Evolutionary conservation across 371 early-diverging fungal genomes (phyloP), one percentile per base, ranked within the genome.

Genomic region (Mucor mucedo): DNA sequence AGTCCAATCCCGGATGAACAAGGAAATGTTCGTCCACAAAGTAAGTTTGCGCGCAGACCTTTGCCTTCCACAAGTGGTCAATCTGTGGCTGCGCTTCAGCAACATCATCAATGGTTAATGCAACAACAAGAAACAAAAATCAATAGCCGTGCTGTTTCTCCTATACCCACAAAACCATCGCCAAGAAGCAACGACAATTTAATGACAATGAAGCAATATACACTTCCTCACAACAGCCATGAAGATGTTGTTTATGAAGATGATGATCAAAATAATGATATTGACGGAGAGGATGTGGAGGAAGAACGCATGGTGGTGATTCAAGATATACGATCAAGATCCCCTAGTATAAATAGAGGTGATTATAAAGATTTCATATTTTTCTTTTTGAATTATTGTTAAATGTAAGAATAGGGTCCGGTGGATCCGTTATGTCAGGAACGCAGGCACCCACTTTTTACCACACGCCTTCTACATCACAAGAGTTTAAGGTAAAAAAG

Each of bases 31-130:
- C 61, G 54, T 7, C 52, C 38, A 32, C 32, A 6, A 4, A 45
- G 29, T 7, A 60, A 60, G 41, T 60, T 52, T 27, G 53, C n/a
- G 0, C 52, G 63, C 6, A 62, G 63, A 42, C 63, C 63, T 21
- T 21, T 62, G 8, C 54, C 63, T 21, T 21, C 53, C 11, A 42
- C 40, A 14, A 60, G 16, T 16, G 72, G 74, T 6, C 76, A 76
- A 52, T 73, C 75, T 1, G 80, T 79, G 0, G 80, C 80, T 52
- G 71, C 70, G 6, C 65, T 79, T 38, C 77, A 79, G 48, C 75
- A 75, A 45, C 76, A 71, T 4, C 73, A 76, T 52, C 70, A 79
- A 67, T 72, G 70, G 69, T 55, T 73, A 0, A 68, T 70, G 70
- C 75, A 74, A 28, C 76, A 76, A 38, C 72, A 77, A 30, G 63